These are phyloP conservation scores for Populus trichocarpa DNA, from an alignment of 441 rosid genomes.

Conservation along the genomic window DNA sequence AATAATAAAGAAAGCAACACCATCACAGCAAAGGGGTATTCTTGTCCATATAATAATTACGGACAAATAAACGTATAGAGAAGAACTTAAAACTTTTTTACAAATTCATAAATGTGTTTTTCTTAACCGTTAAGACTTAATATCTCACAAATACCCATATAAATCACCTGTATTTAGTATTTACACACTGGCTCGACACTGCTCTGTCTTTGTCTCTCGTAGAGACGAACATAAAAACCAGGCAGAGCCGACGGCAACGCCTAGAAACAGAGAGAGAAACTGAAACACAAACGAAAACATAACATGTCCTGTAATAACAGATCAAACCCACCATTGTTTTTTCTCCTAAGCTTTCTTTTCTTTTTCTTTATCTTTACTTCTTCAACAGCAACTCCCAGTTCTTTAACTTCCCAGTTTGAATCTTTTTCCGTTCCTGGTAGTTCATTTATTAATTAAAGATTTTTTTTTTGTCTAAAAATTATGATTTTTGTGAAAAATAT, in stretches of 20 bases:
- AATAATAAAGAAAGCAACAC: background rate
- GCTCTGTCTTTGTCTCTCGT: background rate
- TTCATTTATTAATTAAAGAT: background rate
- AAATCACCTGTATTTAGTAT: background rate
- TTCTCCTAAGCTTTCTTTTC: conserved; percentile 16
- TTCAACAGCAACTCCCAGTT: conserved; percentile 15
- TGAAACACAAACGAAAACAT: background rate
- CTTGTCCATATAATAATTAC: background rate
- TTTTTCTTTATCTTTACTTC: conserved; percentile 22
- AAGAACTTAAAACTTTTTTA: background rate
- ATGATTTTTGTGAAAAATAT: too few species aligned
- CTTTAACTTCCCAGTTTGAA: background rate
- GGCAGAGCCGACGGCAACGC: background rate
- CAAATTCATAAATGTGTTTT: background rate
- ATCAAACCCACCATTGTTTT: conserved; percentile 31
- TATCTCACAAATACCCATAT: background rate
- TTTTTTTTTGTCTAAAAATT: background rate
- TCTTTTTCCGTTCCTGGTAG: conserved; percentile 23
- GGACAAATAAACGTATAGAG: background rate
- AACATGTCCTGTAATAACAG: conserved; percentile 12
- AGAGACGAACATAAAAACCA: background rate
- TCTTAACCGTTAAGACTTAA: background rate
- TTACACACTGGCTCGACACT: background rate
- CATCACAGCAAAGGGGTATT: background rate
- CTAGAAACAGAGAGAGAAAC: background rate